Base-by-base conservation (phyloP, 1,139 yeast species). In the Saccharomycopsis hybrid region DNA sequence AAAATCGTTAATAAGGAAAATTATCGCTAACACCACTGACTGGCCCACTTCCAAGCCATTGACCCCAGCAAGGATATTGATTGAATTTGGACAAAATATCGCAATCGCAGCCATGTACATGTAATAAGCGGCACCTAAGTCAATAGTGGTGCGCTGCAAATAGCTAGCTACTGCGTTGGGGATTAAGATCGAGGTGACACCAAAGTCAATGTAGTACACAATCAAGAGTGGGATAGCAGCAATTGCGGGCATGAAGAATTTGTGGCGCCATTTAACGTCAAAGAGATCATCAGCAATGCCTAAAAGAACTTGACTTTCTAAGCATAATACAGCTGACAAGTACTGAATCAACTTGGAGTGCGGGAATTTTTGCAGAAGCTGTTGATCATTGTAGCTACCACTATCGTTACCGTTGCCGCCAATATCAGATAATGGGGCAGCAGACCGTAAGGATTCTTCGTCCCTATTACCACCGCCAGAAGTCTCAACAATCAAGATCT, bases 11-110 rank as follows among this genome's bases (percentile, higher is more conserved):
- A 82, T 59, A 35, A 92, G 68, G 50, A 92, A 76, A 36, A 88
- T 73, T 0, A 80, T 49, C 0, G 88, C 89, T 53, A 92, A 72
- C 0, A 92, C 83, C 11, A 92, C 74, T 36, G 95, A 82, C 66
- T 92, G 98, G 27, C 97, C 97, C 9, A 89, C 97, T 66, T 92
- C 99, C 43, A 92, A 72, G 0, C 99, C 99, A 64, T 92, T 92
- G 49, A 92, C 78, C 3, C 99, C 99, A 0, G 99, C 99, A 44
- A 90, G 72, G 50, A 92, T 92, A 64, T 92, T 92, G 65, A 92
- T 90, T n/a, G 97, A 85, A 64, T 92, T 92, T 29, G 99, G 97
- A 58, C 97, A 85, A 63, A 92, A 92, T 45, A 92, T 90, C 3
- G 96, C 83, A 49, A 92, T 80, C 0, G 96, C 76, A 0, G 87